Evolutionary conservation across 176 grass and related monocot genomes (phyloP).

Genomic region (Areca catechu): DNA sequence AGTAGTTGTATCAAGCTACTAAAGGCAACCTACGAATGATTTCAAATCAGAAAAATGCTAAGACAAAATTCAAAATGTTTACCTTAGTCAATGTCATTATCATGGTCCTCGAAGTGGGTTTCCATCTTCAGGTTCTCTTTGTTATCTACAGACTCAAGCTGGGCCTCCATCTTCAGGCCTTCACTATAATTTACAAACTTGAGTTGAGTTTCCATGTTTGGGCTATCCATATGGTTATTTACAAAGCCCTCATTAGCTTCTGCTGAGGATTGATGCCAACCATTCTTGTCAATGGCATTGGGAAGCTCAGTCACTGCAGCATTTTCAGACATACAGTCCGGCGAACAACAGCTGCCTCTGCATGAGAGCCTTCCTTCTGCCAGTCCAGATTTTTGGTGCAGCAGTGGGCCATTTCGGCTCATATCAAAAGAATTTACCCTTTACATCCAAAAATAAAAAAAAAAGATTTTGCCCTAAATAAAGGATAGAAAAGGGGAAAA

Average conservation of each 20-base stretch:
- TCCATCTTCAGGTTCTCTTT: conserved; percentile 38
- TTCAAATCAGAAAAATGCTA: not conserved
- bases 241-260: conserved; percentile 45
- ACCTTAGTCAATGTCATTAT: conserved; percentile 21
- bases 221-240: conserved; percentile 42
- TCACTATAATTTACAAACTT: conserved; percentile 67
- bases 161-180: conserved; percentile 48
- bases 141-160: conserved; percentile 76
- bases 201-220: conserved; percentile 33
- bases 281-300: conserved; percentile 30
- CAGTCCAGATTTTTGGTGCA: conserved; percentile 23
- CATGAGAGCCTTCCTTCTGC: conserved; percentile 48
- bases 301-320: conserved; percentile 4
- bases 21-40: too few species aligned
- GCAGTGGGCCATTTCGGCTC: conserved; percentile 34
- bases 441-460: too few species aligned
- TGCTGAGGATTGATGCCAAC: conserved; percentile 26
- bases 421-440: conserved; percentile 31
- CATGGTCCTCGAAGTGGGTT: conserved; percentile 41
- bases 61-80: not conserved
- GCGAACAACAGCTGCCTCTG: conserved; percentile 61
- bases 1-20: not conserved
- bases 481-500: too few species aligned
- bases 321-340: conserved; percentile 61
- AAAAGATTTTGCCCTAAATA: conserved; percentile 33